Evolutionary conservation across 2,329 filamentous ascomycete genomes (phyloP).

Genomic region (Diplodia seriata): DNA sequence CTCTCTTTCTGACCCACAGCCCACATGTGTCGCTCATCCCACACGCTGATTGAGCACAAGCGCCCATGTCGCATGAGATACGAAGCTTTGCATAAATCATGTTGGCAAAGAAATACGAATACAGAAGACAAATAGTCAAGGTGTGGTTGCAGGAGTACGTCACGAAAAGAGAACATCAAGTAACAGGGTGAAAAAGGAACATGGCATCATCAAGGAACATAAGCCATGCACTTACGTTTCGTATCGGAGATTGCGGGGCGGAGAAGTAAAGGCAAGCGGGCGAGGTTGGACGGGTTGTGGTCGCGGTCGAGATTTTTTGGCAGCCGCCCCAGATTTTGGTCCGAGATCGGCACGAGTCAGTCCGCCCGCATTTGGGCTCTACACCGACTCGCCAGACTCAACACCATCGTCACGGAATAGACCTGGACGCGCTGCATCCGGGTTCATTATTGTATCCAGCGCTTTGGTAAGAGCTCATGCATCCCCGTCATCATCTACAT

Average conservation of each 20-base stretch:
- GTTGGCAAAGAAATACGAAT: too few species aligned
- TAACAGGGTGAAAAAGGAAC: neutral
- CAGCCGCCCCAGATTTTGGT: constrained; percentile 17
- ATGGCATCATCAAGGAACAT: too few species aligned
- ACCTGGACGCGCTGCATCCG: too few species aligned
- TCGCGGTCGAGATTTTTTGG: constrained; percentile 31
- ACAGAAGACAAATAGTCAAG: too few species aligned
- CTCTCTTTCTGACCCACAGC: too few species aligned
- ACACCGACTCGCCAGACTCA: constrained; percentile 2
- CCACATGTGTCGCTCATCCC: too few species aligned
- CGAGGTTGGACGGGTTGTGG: constrained; percentile 3
- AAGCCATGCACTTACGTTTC: neutral
- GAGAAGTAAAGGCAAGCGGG: neutral
- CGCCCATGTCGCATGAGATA: too few species aligned
- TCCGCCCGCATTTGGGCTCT: neutral
- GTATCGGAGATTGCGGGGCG: neutral
- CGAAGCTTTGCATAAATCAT: too few species aligned
- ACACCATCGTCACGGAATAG: neutral
- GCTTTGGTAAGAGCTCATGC: neutral
- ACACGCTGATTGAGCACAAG: too few species aligned
- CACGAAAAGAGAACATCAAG: too few species aligned
- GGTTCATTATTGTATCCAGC: neutral
- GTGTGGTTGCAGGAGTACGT: too few species aligned
- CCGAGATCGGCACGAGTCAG: constrained; percentile 27
- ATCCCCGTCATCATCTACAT: neutral